Conservation (phyloP, 73 alveolate genomes). For the Paramecium sonneborni region DNA sequence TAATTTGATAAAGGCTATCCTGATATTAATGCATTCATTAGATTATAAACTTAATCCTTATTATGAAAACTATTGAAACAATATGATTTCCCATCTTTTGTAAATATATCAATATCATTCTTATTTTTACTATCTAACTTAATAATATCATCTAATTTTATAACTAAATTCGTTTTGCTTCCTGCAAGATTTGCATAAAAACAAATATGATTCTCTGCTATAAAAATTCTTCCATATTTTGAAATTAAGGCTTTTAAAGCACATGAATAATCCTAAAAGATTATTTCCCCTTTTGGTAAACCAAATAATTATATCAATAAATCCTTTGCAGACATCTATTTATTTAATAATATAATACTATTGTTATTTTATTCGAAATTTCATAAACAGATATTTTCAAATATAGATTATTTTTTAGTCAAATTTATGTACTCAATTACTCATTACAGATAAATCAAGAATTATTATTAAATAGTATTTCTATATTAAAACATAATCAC, state of each 20-base stretch:
- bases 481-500: not conserved
- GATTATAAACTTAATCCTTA: conserved; percentile 1
- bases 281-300: conserved; percentile 43
- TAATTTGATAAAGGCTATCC: not conserved
- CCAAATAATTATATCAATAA: conserved; percentile 19
- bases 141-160: conserved; percentile 19
- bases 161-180: conserved; percentile 35
- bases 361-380: no score
- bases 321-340: conserved; percentile 47
- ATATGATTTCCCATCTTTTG: not conserved
- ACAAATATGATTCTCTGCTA: conserved; percentile 37
- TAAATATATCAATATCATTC: conserved; percentile 3
- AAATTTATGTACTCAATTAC: not conserved
- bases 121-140: not conserved
- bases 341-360: not conserved
- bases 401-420: no score
- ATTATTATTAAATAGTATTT: not conserved
- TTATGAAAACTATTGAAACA: conserved; percentile 36
- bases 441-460: not conserved
- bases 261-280: conserved; percentile 26
- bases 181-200: conserved; percentile 59
- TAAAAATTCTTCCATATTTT: conserved; percentile 28
- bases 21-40: conserved; percentile 23
- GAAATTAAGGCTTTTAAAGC: conserved; percentile 10
- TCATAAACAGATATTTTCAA: no score